These are phyloP conservation scores for Diutina mesorugosa DNA, from an alignment of 1,139 yeast genomes.

Conservation along the genomic window DNA sequence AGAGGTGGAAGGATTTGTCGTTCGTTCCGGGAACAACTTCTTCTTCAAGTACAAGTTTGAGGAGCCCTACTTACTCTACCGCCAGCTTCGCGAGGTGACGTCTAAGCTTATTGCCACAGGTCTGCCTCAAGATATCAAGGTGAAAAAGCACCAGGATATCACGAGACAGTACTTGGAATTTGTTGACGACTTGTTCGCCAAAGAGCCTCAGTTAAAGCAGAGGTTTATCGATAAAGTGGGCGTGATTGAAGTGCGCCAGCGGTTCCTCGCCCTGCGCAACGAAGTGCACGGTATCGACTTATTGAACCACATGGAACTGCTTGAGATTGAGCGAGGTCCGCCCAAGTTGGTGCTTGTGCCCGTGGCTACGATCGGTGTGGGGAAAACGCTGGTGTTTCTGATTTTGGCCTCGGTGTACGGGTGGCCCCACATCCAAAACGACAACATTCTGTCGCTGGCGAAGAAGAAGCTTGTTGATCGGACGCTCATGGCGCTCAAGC, in stretches of 20 bases:
- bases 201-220: constrained; percentile 29
- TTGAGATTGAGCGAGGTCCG: constrained; percentile 10
- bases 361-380: constrained; percentile 88
- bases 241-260: constrained; percentile 56
- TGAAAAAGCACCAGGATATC: constrained; percentile 36
- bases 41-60: constrained; percentile 93
- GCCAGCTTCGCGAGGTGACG: constrained; percentile 86
- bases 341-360: constrained; percentile 52
- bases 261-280: constrained; percentile 26
- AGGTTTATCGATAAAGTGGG: constrained; percentile 51
- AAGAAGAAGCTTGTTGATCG: constrained; percentile 20
- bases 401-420: constrained; percentile 42
- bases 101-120: constrained; percentile 31
- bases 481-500: constrained; percentile 2
- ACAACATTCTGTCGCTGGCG: constrained; percentile 34
- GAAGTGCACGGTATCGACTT: background rate
- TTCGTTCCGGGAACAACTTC: constrained; percentile 42
- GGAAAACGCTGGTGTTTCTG: constrained; percentile 75
- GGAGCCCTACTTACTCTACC: constrained; percentile 83
- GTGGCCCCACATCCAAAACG: constrained; percentile 82
- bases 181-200: constrained; percentile 39
- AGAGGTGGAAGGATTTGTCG: constrained; percentile 90
- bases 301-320: constrained; percentile 17
- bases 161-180: constrained; percentile 61
- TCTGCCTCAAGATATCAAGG: background rate